Evolutionary conservation across 78 protist species (phyloP), one percentile per base, ranked within the genome.

Genomic region (Chrysochromulina parva): DNA sequence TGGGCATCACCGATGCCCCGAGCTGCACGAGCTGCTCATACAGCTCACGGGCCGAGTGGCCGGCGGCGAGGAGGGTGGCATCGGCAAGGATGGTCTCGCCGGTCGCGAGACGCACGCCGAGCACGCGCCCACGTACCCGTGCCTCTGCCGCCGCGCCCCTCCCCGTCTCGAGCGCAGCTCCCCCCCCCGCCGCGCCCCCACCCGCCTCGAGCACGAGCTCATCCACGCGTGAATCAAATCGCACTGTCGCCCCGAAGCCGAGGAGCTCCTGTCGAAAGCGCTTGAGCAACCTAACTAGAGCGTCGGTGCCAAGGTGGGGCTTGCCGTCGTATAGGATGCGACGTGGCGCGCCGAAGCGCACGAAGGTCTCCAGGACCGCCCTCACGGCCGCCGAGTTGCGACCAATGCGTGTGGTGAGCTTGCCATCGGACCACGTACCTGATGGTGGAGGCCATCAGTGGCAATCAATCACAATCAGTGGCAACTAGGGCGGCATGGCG

Each of bases 361-460:
- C 91, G 66, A 88, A 86, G 57, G 60, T 13, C 86, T 54, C 55
- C 22, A 88, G 91, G 1, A 73, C 85, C 1, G 0, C 6, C 14
- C 84, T 85, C 50, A 88, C 84, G 62, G 6, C 86, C 48, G 10
- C 60, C n/a, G 86, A 78, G 48, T 78, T 78, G 47, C 86, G 86
- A 5, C 86, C 86, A 62, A 78, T 78, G 52, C 74, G 66, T 20
- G 60, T 88, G 5, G 55, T 73, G 67, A 48, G 85, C 85, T 88
- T 88, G 58, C 91, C 91, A 48, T 88, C 91, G 38, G 54, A 52
- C 91, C 91, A 88, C 26, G 91, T 88, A 7, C 90, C 90, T 4
- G 88, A 58, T 38, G 38, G 38, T 38, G 38, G 38, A 38, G 38
- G 38, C 38, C 38, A 38, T 38, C 38, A 38, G 38, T 38, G 38